Evolutionary conservation across 1,284 basidiomycete genomes (phyloP).

Genomic region (Ceratobasidium sp.): DNA sequence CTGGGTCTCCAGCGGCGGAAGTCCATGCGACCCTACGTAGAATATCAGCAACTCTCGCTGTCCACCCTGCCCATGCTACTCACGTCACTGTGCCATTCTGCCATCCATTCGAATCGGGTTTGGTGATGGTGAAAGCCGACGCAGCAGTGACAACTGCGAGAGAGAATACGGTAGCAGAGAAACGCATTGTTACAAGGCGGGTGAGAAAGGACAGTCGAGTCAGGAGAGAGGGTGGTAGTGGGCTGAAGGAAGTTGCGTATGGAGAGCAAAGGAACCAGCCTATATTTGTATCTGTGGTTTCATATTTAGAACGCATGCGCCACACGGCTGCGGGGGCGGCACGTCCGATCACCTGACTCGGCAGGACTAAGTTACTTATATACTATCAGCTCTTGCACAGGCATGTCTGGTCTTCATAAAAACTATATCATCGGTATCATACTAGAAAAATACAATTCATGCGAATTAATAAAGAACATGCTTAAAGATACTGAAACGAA

Average conservation of each 20-base stretch:
- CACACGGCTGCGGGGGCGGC: not conserved
- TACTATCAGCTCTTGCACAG: too few relatives aligned
- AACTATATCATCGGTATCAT: too few relatives aligned
- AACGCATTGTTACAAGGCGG: not conserved
- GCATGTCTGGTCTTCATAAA: too few relatives aligned
- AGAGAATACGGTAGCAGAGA: not conserved
- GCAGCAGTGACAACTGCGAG: not conserved
- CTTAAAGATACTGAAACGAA: too few relatives aligned
- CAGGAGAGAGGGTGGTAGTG: not conserved
- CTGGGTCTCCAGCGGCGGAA: slow-evolving; percentile 16
- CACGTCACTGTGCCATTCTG: slow-evolving; percentile 36
- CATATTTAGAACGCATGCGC: not conserved
- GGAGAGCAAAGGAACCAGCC: not conserved
- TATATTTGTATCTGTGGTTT: slow-evolving; percentile 11
- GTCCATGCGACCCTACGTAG: slow-evolving; percentile 12
- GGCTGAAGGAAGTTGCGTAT: not conserved
- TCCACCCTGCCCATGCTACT: not conserved
- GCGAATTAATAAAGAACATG: too few relatives aligned
- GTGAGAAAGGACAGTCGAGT: not conserved
- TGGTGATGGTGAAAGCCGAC: slow-evolving; percentile 19
- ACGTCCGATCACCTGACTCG: not conserved
- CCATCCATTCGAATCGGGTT: slow-evolving; percentile 25
- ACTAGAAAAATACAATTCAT: too few relatives aligned
- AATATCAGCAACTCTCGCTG: not conserved
- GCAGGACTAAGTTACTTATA: too few relatives aligned